Percentiles rank a stretch among this genome's conserved stretches.
These are phyloP conservation scores for Avena atlantica DNA, from an alignment of 176 grass and related monocot genomes.

Conservation along the genomic window DNA sequence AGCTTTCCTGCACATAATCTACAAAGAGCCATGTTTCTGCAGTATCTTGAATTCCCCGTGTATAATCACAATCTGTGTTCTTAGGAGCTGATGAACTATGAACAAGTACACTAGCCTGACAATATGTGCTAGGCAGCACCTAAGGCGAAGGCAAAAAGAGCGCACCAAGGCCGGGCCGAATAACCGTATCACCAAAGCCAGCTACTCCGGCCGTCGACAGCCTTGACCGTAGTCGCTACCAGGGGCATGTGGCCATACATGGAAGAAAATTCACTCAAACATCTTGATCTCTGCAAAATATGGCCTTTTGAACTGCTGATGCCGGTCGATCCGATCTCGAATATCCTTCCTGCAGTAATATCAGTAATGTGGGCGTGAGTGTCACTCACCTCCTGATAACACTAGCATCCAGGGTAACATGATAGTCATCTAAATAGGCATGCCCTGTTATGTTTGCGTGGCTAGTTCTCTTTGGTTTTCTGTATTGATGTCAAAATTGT, in stretches of 20 bases:
- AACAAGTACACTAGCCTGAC: slow-evolving; percentile 40
- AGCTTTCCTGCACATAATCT: not conserved
- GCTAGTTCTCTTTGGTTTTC: not conserved
- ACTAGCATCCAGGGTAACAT: not conserved
- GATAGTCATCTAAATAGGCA: not conserved
- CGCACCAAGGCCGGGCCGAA: not conserved
- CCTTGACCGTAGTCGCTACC: slow-evolving; percentile 74
- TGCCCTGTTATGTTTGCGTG: not conserved
- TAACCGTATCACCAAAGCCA: slow-evolving; percentile 77
- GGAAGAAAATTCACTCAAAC: slow-evolving; percentile 72
- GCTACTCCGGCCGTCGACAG: slow-evolving; percentile 69
- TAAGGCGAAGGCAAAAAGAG: not conserved
- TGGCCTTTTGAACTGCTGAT: slow-evolving; percentile 90
- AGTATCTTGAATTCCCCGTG: not conserved
- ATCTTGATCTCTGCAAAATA: slow-evolving; percentile 61
- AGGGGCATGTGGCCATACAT: slow-evolving; percentile 89
- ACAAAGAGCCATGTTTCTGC: not conserved
- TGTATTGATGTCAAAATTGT: not conserved
- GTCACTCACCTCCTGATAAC: not conserved
- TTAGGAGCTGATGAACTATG: slow-evolving; percentile 43
- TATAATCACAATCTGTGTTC: slow-evolving; percentile 30
- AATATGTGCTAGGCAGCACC: slow-evolving; percentile 36
- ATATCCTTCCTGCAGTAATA: slow-evolving; percentile 74
- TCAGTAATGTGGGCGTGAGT: slow-evolving; percentile 3
- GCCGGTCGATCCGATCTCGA: slow-evolving; percentile 85